Conservation (phyloP, 805 yeast genomes). For the Schizosaccharomyces cryophilus region DNA sequence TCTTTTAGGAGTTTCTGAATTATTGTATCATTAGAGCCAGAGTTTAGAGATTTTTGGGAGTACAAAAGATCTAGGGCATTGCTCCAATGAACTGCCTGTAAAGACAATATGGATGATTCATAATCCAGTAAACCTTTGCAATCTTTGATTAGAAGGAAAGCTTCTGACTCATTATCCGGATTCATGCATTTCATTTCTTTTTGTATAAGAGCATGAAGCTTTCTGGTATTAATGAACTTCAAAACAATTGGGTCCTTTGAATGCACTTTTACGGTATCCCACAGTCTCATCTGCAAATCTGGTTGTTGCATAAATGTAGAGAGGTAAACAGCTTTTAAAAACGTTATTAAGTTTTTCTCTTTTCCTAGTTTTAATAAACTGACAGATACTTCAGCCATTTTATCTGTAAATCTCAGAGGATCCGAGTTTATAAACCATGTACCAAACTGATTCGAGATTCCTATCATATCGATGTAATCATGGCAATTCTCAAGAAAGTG, state of each 20-base stretch:
- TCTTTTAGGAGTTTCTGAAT: not conserved
- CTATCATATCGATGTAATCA: not conserved
- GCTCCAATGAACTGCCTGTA: not conserved
- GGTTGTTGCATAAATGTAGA: not conserved
- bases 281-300: not conserved
- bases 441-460: not conserved
- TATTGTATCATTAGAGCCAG: not conserved
- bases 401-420: not conserved
- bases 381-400: not conserved
- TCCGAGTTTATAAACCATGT: not conserved
- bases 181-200: not conserved
- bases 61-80: not conserved
- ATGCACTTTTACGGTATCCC: not conserved
- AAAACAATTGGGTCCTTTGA: not conserved
- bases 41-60: not conserved
- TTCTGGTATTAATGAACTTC: not conserved
- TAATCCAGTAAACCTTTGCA: not conserved
- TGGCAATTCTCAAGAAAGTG: not conserved
- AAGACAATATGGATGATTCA: not conserved
- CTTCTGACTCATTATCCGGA: not conserved
- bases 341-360: not conserved
- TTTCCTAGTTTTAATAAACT: not conserved
- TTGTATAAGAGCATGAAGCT: not conserved
- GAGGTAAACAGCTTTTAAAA: not conserved
- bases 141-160: not conserved